These are phyloP conservation scores for Rhodomyrtus psidioides DNA, from an alignment of 441 rosid species.

Conservation along the genomic window DNA sequence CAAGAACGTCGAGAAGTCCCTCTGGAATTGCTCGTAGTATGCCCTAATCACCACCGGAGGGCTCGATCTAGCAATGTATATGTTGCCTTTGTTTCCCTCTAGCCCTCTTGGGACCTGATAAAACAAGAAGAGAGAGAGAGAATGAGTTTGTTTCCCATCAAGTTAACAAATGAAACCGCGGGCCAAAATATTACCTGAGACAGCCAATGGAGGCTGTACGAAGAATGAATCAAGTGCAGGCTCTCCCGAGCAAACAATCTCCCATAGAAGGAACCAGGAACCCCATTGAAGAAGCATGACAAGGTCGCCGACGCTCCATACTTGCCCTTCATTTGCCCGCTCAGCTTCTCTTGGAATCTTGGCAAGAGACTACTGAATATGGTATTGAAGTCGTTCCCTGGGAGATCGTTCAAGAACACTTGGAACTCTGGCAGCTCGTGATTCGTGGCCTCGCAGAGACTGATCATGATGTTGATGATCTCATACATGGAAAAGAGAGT, in stretches of 20 bases:
- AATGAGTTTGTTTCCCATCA: neutral
- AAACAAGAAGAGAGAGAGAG: neutral
- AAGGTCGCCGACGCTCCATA: neutral
- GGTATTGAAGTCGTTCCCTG: conserved; percentile 4
- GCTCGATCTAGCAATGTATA: neutral
- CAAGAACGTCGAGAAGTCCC: neutral
- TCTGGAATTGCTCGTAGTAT: neutral
- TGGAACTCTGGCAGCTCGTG: neutral
- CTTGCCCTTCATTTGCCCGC: neutral
- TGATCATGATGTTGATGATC: conserved; percentile 13
- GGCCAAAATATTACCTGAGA: conserved; percentile 2
- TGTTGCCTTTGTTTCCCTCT: conserved; percentile 1
- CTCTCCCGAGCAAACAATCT: conserved; percentile 7
- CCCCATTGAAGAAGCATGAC: conserved; percentile 22
- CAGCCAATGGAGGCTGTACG: conserved; percentile 33
- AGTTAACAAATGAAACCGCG: neutral
- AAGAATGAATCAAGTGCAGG: conserved; percentile 40
- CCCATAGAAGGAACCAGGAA: conserved; percentile 35
- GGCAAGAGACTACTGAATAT: neutral
- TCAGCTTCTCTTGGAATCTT: conserved; percentile 6
- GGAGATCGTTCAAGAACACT: conserved; percentile 2
- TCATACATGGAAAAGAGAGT: conserved; percentile 17
- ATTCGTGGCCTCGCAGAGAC: conserved; percentile 7
- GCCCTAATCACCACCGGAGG: neutral
- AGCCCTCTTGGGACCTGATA: neutral